Conservation (phyloP, 2,329 filamentous ascomycete genomes). For the Didymella keratinophila region DNA sequence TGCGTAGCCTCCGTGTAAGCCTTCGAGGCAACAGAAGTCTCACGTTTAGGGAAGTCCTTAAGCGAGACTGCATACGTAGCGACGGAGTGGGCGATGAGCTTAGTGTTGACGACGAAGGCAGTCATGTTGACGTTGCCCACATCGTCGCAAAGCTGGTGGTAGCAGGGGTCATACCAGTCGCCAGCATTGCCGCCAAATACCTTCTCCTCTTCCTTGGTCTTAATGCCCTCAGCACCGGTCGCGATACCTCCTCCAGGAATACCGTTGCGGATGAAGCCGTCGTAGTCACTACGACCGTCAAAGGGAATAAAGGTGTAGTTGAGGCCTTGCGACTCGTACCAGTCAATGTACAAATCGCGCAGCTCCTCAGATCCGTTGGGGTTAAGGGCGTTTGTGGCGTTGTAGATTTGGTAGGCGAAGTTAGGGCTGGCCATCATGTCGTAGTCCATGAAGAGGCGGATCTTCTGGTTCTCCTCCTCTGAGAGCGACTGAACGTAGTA, state of each 20-base stretch:
- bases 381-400: slow-evolving; percentile 49
- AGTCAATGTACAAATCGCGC: slow-evolving; percentile 50
- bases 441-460: slow-evolving; percentile 55
- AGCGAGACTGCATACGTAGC: slow-evolving; percentile 48
- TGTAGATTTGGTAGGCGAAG: slow-evolving; percentile 53
- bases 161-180: slow-evolving; percentile 51
- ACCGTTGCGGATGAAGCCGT: slow-evolving; percentile 52
- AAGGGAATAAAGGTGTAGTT: slow-evolving; percentile 52
- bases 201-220: slow-evolving; percentile 49
- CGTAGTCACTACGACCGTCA: slow-evolving; percentile 53
- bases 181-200: slow-evolving; percentile 52
- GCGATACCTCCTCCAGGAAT: slow-evolving; percentile 53
- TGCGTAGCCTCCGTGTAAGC: slow-evolving; percentile 34
- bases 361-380: slow-evolving; percentile 49
- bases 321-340: slow-evolving; percentile 47
- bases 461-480: slow-evolving; percentile 49
- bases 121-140: slow-evolving; percentile 50
- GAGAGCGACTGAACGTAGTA: slow-evolving; percentile 50
- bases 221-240: slow-evolving; percentile 53
- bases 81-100: slow-evolving; percentile 51
- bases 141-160: slow-evolving; percentile 52
- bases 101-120: slow-evolving; percentile 51
- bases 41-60: slow-evolving; percentile 47
- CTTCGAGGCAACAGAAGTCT: slow-evolving; percentile 24
- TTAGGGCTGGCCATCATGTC: slow-evolving; percentile 55